A percentile compares a stretch with the other conserved stretches of the same genome.
These are phyloP conservation scores for Syncephalastrum sp. DNA, from an alignment of 371 early-diverging fungal genomes.

Conservation along the genomic window DNA sequence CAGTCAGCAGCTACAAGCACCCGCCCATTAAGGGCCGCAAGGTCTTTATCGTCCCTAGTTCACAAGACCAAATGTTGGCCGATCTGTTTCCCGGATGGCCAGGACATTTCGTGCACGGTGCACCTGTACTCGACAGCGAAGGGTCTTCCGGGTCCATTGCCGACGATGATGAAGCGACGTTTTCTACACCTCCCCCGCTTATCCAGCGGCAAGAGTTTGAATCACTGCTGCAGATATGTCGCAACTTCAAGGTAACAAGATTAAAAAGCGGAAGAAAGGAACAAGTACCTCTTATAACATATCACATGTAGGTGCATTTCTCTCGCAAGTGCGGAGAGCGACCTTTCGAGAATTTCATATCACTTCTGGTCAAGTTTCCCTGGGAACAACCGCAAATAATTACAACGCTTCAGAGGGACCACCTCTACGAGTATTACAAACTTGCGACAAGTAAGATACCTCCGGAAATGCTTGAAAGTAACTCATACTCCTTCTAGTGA, in stretches of 20 bases:
- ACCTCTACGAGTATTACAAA: constrained; percentile 67
- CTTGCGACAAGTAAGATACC: constrained; percentile 21
- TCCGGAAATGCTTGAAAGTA: not conserved
- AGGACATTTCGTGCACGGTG: constrained; percentile 34
- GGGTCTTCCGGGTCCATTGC: not conserved
- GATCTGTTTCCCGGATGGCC: constrained; percentile 58
- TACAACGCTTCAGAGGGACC: constrained; percentile 61
- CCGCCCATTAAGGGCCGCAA: constrained; percentile 52
- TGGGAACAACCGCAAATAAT: constrained; percentile 56
- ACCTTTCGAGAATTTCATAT: constrained; percentile 68
- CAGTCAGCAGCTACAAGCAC: constrained; percentile 27
- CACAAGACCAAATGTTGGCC: constrained; percentile 54
- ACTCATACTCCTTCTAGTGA: constrained; percentile 24
- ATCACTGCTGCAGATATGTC: constrained; percentile 51
- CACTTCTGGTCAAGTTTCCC: constrained; percentile 59
- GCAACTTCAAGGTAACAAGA: constrained; percentile 57
- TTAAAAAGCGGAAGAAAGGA: too few species aligned
- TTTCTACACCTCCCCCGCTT: constrained; percentile 24
- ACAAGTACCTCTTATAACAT: not conserved
- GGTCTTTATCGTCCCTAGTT: constrained; percentile 41
- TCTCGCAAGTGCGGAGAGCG: constrained; percentile 64
- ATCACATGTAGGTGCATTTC: constrained; percentile 47
- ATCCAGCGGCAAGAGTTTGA: constrained; percentile 61
- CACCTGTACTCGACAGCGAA: constrained; percentile 1
- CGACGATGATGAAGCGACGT: too few species aligned